phyloP scores from a whole-genome alignment of 345 rosid genomes.

The Rhodamnia argentea region DNA sequence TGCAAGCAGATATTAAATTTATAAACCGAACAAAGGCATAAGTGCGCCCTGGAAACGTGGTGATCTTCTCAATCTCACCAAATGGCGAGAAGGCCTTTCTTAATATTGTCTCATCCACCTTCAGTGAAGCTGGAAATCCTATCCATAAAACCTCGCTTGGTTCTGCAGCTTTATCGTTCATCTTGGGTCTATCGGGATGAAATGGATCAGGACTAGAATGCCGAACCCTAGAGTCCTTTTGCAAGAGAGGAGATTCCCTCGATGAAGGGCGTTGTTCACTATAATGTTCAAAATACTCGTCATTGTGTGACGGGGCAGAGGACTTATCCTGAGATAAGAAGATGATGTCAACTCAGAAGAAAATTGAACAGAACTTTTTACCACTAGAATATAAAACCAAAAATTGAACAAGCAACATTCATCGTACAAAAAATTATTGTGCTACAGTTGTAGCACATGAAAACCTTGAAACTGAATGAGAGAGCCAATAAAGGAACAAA shows the following conservation, averaged over 20 bases:
- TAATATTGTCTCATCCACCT: slow-evolving; percentile 72
- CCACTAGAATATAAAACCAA: background rate
- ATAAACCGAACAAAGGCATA: slow-evolving; percentile 89
- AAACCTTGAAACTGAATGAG: background rate
- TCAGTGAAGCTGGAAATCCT: slow-evolving; percentile 77
- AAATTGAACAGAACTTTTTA: slow-evolving; percentile 1
- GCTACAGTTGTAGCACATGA: background rate
- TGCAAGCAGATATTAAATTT: slow-evolving; percentile 49
- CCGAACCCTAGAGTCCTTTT: slow-evolving; percentile 52
- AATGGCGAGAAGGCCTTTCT: slow-evolving; percentile 76
- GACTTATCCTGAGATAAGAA: slow-evolving; percentile 73
- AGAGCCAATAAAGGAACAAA: background rate
- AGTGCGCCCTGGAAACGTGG: slow-evolving; percentile 90
- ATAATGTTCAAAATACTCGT: slow-evolving; percentile 38
- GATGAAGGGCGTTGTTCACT: slow-evolving; percentile 38
- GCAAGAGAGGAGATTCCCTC: slow-evolving; percentile 50
- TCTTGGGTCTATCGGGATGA: slow-evolving; percentile 44
- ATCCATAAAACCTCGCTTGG: slow-evolving; percentile 92
- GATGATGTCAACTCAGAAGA: slow-evolving; percentile 9
- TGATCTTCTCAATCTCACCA: slow-evolving; percentile 80
- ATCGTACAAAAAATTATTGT: background rate
- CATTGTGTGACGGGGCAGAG: slow-evolving; percentile 36
- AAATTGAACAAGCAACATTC: background rate
- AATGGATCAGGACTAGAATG: slow-evolving; percentile 51
- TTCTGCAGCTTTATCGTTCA: slow-evolving; percentile 52